A percentile compares a stretch with the other conserved stretches of the same genome.
Evolutionary conservation across 495 filamentous ascomycete genomes (phyloP).

Genomic region (Xylaria cubensis): DNA sequence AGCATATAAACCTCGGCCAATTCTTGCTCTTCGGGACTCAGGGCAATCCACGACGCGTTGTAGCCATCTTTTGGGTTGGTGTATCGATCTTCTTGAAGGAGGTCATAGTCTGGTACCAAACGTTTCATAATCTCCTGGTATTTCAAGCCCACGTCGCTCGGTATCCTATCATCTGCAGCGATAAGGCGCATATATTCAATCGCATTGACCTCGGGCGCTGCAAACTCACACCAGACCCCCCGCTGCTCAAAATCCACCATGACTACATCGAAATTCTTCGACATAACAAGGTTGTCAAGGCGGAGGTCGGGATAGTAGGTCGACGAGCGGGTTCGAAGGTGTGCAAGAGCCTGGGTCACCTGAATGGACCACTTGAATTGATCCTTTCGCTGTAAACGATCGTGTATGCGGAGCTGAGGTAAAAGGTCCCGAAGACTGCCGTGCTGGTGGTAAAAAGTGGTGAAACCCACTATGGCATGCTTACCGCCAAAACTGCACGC

Average conservation of each 20-base stretch:
- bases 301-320: constrained; percentile 59
- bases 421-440: constrained; percentile 54
- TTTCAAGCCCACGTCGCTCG: constrained; percentile 38
- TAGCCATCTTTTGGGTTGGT: constrained; percentile 49
- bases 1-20: constrained; percentile 60
- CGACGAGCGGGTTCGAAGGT: constrained; percentile 43
- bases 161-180: constrained; percentile 42
- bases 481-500: constrained; percentile 53
- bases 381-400: constrained; percentile 39
- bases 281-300: constrained; percentile 56
- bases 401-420: constrained; percentile 49
- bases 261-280: constrained; percentile 46
- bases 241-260: constrained; percentile 62
- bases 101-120: constrained; percentile 49
- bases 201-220: constrained; percentile 57
- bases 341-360: constrained; percentile 49
- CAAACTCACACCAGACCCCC: constrained; percentile 59
- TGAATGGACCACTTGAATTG: constrained; percentile 55
- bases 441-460: constrained; percentile 48
- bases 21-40: constrained; percentile 52
- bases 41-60: constrained; percentile 54
- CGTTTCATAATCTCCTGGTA: constrained; percentile 44
- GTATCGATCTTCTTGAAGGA: constrained; percentile 44
- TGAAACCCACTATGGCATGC: constrained; percentile 53
- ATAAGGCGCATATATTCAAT: constrained; percentile 54